A percentile compares a stretch with the other conserved stretches of the same genome.
Evolutionary conservation across 371 early-diverging fungal species (phyloP).

Genomic region (Vavraia culicis): DNA sequence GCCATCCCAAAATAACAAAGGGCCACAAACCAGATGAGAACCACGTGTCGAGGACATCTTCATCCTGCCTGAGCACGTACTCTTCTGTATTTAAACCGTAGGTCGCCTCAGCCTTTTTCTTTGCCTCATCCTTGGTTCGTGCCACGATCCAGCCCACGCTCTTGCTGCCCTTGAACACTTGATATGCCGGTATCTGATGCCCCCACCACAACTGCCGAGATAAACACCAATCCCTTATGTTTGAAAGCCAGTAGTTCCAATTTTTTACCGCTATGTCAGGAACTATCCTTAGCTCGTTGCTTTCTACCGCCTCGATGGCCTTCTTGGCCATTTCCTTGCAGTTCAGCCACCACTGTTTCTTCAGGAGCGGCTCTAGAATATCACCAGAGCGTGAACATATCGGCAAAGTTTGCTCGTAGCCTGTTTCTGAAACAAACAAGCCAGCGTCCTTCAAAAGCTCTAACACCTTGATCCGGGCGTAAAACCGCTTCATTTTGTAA

Average conservation of each 20-base stretch:
- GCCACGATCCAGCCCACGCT: conserved; percentile 64
- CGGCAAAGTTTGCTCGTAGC: conserved; percentile 77
- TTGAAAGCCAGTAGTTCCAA: conserved; percentile 84
- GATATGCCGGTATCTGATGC: conserved; percentile 88
- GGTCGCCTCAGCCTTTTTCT: conserved; percentile 6
- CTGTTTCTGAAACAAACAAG: conserved; percentile 60
- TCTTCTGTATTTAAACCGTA: neutral
- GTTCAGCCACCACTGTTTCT: conserved; percentile 96
- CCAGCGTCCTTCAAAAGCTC: conserved; percentile 63
- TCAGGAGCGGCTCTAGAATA: conserved; percentile 84
- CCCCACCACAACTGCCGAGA: conserved; percentile 99
- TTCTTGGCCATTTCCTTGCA: conserved; percentile 65
- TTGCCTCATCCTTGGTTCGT: conserved; percentile 56
- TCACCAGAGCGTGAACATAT: conserved; percentile 69
- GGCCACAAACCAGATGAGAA: conserved; percentile 97
- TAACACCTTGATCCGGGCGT: conserved; percentile 66
- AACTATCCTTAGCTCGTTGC: conserved; percentile 60
- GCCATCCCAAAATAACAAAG: conserved; percentile 87
- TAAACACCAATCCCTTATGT: conserved; percentile 80
- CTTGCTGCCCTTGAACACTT: conserved; percentile 55
- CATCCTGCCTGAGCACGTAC: conserved; percentile 52
- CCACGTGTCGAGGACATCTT: conserved; percentile 97
- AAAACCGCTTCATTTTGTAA: conserved; percentile 72
- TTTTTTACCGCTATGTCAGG: conserved; percentile 70
- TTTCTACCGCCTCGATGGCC: conserved; percentile 51